These are phyloP conservation scores for Trichoderma afroharzianum DNA, from an alignment of 2,329 filamentous ascomycete species.

Conservation along the genomic window DNA sequence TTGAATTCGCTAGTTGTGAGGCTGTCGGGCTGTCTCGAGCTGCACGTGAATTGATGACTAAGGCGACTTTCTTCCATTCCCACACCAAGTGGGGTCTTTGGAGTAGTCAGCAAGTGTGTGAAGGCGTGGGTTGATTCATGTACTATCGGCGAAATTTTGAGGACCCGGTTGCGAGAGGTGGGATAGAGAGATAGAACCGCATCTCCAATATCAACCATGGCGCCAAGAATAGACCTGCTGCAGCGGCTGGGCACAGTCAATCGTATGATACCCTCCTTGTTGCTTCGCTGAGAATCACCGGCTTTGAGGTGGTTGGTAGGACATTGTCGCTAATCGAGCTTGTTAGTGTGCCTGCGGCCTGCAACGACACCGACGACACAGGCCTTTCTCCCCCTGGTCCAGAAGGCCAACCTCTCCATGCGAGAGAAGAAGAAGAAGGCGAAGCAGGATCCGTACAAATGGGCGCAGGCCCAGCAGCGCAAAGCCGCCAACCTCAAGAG, in stretches of 20 bases:
- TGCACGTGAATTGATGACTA: conserved; percentile 33
- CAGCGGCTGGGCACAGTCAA: conserved; percentile 57
- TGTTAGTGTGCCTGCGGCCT: conserved; percentile 58
- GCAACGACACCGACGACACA: conserved; percentile 43
- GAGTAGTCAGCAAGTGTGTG: conserved; percentile 1
- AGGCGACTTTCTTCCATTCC: not conserved
- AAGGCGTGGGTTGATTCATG: not conserved
- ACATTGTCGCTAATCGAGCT: conserved; percentile 16
- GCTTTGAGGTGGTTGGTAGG: not conserved
- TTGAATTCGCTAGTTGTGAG: not conserved
- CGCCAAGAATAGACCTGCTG: conserved; percentile 61
- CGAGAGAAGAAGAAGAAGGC: conserved; percentile 62
- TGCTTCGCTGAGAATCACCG: not conserved
- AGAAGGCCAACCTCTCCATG: conserved; percentile 60
- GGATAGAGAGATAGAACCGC: not conserved
- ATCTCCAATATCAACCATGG: conserved; percentile 48
- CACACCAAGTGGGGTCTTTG: not conserved
- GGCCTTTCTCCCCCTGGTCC: conserved; percentile 55
- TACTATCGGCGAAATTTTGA: conserved; percentile 33
- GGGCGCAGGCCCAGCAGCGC: conserved; percentile 76
- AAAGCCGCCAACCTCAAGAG: conserved; percentile 79
- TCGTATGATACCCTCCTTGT: conserved; percentile 44
- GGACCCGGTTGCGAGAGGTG: conserved; percentile 15
- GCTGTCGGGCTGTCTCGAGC: not conserved
- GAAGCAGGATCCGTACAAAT: conserved; percentile 76